Conservation (phyloP, 164 flowering plant genomes). For the Kalanchoe fedtschenkoi region DNA sequence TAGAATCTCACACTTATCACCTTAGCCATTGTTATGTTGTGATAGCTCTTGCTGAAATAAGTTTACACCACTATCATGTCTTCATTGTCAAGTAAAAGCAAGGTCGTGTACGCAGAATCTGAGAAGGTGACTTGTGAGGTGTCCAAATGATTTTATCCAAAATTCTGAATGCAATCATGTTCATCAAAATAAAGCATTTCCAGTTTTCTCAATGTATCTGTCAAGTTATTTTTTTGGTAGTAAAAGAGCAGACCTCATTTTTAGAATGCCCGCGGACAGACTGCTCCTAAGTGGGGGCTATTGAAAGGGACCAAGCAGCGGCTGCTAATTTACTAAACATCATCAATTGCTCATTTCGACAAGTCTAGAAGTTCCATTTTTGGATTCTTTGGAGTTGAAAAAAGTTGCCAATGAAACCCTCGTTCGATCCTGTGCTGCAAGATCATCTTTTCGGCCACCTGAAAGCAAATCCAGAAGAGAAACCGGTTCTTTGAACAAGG, state of each 20-base stretch:
- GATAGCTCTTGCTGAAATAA: constrained; percentile 54
- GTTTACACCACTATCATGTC: constrained; percentile 51
- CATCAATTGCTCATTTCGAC: no score
- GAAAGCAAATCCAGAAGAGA: no score
- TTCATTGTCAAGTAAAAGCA: constrained; percentile 47
- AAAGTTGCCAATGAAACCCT: no score
- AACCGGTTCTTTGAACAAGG: no score
- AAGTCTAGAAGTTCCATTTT: no score
- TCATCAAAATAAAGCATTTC: not conserved
- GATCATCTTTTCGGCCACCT: no score
- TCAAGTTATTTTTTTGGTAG: constrained; percentile 32
- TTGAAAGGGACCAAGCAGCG: constrained; percentile 59
- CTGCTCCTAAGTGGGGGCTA: constrained; percentile 65
- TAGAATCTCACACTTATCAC: constrained; percentile 65
- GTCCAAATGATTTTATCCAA: not conserved
- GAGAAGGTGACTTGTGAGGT: constrained; percentile 74
- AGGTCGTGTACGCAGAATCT: constrained; percentile 64
- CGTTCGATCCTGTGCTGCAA: no score
- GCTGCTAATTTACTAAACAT: constrained; percentile 42
- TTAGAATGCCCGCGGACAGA: constrained; percentile 73
- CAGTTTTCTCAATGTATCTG: constrained; percentile 1
- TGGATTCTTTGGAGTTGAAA: no score
- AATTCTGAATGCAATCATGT: not conserved
- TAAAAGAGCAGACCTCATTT: constrained; percentile 9
- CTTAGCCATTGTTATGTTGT: constrained; percentile 60